These are phyloP conservation scores for Dysphania ambrosioides DNA, from an alignment of 148 eudicot genomes.

Conservation along the genomic window DNA sequence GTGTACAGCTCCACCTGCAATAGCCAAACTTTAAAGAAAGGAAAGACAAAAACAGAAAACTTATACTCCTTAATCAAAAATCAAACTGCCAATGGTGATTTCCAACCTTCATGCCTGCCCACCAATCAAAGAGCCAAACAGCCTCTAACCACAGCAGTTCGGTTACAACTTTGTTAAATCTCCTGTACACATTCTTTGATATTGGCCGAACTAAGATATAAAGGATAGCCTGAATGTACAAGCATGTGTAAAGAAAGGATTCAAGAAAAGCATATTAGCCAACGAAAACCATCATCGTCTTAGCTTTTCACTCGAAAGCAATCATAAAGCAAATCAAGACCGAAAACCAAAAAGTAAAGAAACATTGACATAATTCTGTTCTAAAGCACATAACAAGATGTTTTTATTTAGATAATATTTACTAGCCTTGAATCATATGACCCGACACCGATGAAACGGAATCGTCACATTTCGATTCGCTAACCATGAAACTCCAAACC, in stretches of 20 bases:
- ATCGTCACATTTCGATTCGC: neutral
- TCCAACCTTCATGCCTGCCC: conserved; percentile 72
- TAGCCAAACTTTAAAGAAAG: neutral
- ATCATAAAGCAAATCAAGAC: neutral
- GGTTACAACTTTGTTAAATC: conserved; percentile 49
- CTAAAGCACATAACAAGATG: neutral
- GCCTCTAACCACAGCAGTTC: conserved; percentile 69
- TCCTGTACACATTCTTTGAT: conserved; percentile 50
- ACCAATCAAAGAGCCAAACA: conserved; percentile 85
- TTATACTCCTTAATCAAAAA: neutral
- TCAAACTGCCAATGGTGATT: neutral
- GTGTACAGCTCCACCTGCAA: conserved; percentile 53
- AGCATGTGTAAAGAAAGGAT: neutral
- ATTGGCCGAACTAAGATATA: conserved; percentile 58
- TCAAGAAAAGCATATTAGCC: conserved; percentile 1
- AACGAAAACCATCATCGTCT: neutral
- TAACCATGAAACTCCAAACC: neutral
- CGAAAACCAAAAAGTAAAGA: too few species aligned
- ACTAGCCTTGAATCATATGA: neutral
- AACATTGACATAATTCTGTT: neutral
- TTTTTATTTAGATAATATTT: neutral
- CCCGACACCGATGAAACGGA: neutral
- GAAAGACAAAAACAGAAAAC: neutral
- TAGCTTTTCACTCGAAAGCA: neutral
- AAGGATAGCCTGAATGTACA: conserved; percentile 51